phyloP scores from a whole-genome alignment of 2,329 filamentous ascomycete species.

The Calonectria pseudoreteaudii region DNA sequence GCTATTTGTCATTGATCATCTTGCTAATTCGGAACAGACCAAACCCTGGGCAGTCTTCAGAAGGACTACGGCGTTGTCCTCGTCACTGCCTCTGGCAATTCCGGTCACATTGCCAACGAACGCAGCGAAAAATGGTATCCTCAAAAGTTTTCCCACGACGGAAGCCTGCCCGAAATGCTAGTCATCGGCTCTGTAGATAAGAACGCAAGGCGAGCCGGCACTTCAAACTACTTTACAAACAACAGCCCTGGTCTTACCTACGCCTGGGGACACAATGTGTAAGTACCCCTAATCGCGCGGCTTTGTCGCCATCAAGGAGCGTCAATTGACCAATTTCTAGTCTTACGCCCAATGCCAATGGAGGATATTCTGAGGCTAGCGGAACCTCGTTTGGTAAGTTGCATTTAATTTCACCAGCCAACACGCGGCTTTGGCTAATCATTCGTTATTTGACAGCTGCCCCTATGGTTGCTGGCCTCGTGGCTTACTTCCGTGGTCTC shows the following conservation, averaged over 20 bases:
- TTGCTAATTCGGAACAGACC: not conserved
- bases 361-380: not conserved
- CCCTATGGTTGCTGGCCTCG: not conserved
- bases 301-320: too few relatives aligned
- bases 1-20: too few relatives aligned
- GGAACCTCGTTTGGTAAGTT: not conserved
- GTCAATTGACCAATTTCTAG: not conserved
- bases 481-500: not conserved
- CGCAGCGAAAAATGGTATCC: not conserved
- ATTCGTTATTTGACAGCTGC: not conserved
- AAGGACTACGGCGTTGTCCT: not conserved
- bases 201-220: not conserved
- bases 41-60: not conserved
- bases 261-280: conserved; percentile 4
- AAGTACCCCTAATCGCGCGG: not conserved
- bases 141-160: conserved; percentile 1
- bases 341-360: not conserved
- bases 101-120: not conserved
- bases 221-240: not conserved
- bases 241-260: not conserved
- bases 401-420: not conserved
- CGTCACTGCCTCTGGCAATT: not conserved
- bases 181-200: not conserved
- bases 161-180: not conserved
- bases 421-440: not conserved